Evolutionary conservation across 768 basidiomycete species (phyloP).

Genomic region (Termitomyces sp.): DNA sequence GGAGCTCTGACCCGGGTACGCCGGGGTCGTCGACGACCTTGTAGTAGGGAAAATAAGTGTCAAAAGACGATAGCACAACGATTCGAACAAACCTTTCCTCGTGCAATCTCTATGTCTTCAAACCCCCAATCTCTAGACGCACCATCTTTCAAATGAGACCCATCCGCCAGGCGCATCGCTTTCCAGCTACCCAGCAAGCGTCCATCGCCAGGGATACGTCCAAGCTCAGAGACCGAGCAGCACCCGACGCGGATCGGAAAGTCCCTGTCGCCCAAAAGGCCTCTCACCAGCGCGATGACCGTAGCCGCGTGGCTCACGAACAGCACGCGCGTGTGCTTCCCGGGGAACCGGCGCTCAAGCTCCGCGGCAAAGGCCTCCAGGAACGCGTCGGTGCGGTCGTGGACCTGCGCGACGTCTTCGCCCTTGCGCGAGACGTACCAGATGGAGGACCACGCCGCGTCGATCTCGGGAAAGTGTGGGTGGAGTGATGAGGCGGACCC

Average conservation of each 20-base stretch:
- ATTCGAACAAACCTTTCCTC: constrained; percentile 45
- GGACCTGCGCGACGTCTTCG: constrained; percentile 58
- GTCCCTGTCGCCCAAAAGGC: constrained; percentile 46
- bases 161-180: constrained; percentile 43
- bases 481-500: constrained; percentile 47
- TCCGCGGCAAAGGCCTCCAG: constrained; percentile 44
- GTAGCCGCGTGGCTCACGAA: constrained; percentile 76
- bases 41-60: not conserved
- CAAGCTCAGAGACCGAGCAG: constrained; percentile 61
- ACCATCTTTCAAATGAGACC: constrained; percentile 52
- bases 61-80: not conserved
- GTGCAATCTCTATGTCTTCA: constrained; percentile 57
- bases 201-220: constrained; percentile 22
- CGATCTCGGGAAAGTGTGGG: constrained; percentile 53
- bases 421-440: constrained; percentile 71
- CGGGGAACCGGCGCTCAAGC: constrained; percentile 37
- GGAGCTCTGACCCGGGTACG: constrained; percentile 57
- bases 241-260: constrained; percentile 65
- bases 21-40: constrained; percentile 72
- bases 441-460: constrained; percentile 56
- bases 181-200: constrained; percentile 40
- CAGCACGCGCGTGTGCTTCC: constrained; percentile 44
- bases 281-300: constrained; percentile 56
- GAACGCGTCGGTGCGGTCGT: constrained; percentile 51
- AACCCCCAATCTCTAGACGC: constrained; percentile 75